Evolutionary conservation across 2,329 filamentous ascomycete species (phyloP), one percentile per base, ranked within the genome.

Genomic region (Aciculosporium take): DNA sequence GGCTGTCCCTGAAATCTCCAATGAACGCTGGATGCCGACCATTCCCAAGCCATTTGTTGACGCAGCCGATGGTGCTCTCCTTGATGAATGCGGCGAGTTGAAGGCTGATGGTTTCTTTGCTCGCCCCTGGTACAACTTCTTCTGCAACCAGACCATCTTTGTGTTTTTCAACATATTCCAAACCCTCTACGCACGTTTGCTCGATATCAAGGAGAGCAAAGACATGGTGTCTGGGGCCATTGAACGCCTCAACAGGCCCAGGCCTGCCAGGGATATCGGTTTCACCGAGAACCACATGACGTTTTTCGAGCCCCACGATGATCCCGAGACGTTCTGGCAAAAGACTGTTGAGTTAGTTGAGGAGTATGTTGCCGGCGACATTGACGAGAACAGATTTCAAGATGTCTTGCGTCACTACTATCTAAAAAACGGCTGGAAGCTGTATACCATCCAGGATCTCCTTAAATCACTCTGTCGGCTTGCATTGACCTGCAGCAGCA

Each of bases 131-230:
- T 94, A 86, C 66, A 89, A 89, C 56, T 77, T 96, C 57, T 98
- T 93, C 65, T 81, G 81, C 58, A 96, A 95, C 59, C 76, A 86
- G 53, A 85, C 82, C 3, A 81, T 98, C 45, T 94, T 87, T 57
- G 88, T 91, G 61, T 96, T 98, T 69, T 83, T 98, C 66, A 84
- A 82, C 51, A 80, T 94, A 46, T 91, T 98, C 58, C 79, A 94
- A 56, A 83, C 82, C n/a, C 68, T 98, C 5, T 96, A 94, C 62
- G 76, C 79, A 53, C 79, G 91, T 31, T 71, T 98, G 12, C 69
- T 81, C 47, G 82, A 83, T 46, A 77, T 96, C 59, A 96, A 96
- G 65, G 71, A 80, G 44, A 81, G 81, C 54, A 82, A 84, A 52
- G 70, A 74, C 3, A 74, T 79, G 34, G 88, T 93, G 8, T 69